Percentiles rank a stretch among this genome's conserved stretches.
These are phyloP conservation scores for Zygoascus hellenicus DNA, from an alignment of 1,139 yeast genomes.

Conservation along the genomic window DNA sequence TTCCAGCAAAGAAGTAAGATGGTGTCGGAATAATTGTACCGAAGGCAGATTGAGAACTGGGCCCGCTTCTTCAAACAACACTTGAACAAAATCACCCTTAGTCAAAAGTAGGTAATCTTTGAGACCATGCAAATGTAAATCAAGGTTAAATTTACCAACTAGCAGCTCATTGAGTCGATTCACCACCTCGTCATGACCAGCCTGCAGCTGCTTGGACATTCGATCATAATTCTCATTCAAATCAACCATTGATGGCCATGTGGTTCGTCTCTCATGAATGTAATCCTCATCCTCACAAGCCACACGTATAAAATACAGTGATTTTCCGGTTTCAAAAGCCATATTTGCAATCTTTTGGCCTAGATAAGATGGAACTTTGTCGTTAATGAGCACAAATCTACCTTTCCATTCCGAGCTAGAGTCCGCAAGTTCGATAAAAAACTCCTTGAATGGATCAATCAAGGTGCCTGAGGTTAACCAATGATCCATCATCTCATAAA, in stretches of 20 bases:
- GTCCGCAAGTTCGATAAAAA: slow-evolving; percentile 45
- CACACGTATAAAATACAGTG: slow-evolving; percentile 59
- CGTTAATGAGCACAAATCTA: slow-evolving; percentile 27
- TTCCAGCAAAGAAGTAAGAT: slow-evolving; percentile 57
- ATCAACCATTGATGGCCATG: not conserved
- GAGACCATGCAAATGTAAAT: slow-evolving; percentile 53
- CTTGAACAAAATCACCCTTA: slow-evolving; percentile 71
- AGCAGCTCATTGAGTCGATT: slow-evolving; percentile 49
- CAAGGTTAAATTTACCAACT: slow-evolving; percentile 45
- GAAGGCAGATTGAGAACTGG: slow-evolving; percentile 58
- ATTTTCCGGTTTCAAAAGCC: slow-evolving; percentile 72
- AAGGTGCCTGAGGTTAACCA: slow-evolving; percentile 74
- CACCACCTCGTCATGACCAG: slow-evolving; percentile 54
- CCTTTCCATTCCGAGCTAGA: slow-evolving; percentile 29
- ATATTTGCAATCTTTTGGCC: slow-evolving; percentile 44
- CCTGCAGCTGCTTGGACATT: slow-evolving; percentile 42
- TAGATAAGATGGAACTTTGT: slow-evolving; percentile 54
- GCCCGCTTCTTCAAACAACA: slow-evolving; percentile 53
- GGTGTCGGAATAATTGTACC: slow-evolving; percentile 54
- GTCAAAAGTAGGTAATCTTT: slow-evolving; percentile 66
- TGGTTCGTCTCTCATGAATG: slow-evolving; percentile 30
- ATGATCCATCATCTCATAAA: slow-evolving; percentile 51
- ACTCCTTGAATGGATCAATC: slow-evolving; percentile 52
- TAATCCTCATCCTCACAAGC: slow-evolving; percentile 60
- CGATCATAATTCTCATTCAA: slow-evolving; percentile 28